These are phyloP conservation scores for Murraya koenigii DNA, from an alignment of 345 rosid species.

Conservation along the genomic window DNA sequence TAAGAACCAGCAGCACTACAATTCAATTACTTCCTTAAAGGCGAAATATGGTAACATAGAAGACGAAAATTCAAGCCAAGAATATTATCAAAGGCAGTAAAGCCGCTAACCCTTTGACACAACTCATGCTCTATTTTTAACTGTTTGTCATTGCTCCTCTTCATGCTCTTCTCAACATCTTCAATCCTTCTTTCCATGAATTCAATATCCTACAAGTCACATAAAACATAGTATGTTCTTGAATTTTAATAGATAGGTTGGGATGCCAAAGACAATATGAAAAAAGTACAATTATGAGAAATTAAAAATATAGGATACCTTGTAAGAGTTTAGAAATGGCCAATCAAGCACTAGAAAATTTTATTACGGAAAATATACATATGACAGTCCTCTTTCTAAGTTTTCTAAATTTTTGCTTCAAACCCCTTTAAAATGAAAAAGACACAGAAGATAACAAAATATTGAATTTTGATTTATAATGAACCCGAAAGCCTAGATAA, in stretches of 20 bases:
- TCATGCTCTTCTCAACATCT: conserved; percentile 97
- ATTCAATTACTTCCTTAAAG: background rate
- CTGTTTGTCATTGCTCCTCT: conserved; percentile 97
- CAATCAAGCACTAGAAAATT: background rate
- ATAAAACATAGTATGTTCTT: background rate
- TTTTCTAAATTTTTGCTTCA: background rate
- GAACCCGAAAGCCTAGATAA: background rate
- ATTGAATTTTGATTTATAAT: background rate
- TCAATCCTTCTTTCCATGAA: conserved; percentile 76
- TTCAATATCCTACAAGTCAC: conserved; percentile 71
- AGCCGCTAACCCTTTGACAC: conserved; percentile 49
- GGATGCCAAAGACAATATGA: background rate
- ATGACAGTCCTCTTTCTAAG: background rate
- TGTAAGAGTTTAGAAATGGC: background rate
- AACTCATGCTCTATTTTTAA: conserved; percentile 76
- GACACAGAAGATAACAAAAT: background rate
- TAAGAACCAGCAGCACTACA: conserved; percentile 14
- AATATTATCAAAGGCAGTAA: background rate
- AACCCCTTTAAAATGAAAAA: background rate
- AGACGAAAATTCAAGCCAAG: background rate
- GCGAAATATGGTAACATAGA: background rate
- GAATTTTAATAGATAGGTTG: conserved; percentile 2
- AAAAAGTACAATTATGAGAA: background rate
- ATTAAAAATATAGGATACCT: background rate
- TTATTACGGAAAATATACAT: background rate